Percentiles rank a stretch among this genome's conserved stretches.
Conservation (phyloP, 1,284 basidiomycete genomes). For the Earliella scabrosa region DNA sequence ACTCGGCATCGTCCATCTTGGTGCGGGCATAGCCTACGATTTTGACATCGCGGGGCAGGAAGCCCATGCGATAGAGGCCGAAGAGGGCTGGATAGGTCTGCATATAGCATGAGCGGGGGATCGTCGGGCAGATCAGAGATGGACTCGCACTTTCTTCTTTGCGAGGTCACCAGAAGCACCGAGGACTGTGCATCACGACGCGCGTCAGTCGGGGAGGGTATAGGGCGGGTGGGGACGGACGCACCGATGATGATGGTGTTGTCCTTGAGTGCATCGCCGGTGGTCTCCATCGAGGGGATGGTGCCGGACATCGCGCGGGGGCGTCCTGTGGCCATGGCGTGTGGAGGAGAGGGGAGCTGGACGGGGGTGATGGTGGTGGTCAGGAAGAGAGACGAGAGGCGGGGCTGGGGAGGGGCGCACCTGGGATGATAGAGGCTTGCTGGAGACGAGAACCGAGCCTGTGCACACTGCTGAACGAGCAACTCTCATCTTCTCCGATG, state of each 20-base stretch:
- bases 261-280: conserved; percentile 75
- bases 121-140: conserved; percentile 18
- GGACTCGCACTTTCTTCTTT: conserved; percentile 88
- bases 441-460: conserved; percentile 2
- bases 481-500: conserved; percentile 16
- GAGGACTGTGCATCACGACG: conserved; percentile 63
- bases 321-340: conserved; percentile 29
- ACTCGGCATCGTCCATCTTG: conserved; percentile 90
- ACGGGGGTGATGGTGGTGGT: conserved; percentile 10
- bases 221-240: conserved; percentile 30
- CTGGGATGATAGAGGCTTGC: background rate
- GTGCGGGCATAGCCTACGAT: conserved; percentile 96
- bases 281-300: conserved; percentile 86
- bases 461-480: conserved; percentile 20
- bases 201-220: conserved; percentile 19
- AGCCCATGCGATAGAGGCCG: conserved; percentile 79
- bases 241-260: conserved; percentile 88
- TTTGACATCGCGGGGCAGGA: conserved; percentile 82
- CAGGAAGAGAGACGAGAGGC: conserved; percentile 11
- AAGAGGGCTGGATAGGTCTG: conserved; percentile 94
- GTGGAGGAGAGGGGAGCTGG: background rate
- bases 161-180: conserved; percentile 98
- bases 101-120: conserved; percentile 13
- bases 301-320: conserved; percentile 70
- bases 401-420: conserved; percentile 13